Conservation (phyloP, 2,329 filamentous ascomycete genomes). For the Penicillium freii region DNA sequence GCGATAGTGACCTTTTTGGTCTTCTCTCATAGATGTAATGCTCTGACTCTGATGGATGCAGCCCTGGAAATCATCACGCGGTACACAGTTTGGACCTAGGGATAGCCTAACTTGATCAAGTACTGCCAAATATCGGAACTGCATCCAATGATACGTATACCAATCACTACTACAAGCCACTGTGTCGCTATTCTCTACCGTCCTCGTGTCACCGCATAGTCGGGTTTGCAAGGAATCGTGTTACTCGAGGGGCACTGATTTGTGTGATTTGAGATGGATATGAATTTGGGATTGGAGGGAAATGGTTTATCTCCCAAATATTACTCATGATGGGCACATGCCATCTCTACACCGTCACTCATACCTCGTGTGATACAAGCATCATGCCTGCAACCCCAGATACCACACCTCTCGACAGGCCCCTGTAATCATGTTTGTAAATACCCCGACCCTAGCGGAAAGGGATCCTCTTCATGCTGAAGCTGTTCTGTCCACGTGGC, state of each 20-base stretch:
- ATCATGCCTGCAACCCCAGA: conserved; percentile 16
- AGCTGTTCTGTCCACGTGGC: neutral
- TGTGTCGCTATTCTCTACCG: conserved; percentile 1
- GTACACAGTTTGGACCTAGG: neutral
- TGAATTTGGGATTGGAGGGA: conserved; percentile 5
- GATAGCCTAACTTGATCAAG: neutral
- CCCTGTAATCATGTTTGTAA: neutral
- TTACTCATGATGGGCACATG: conserved; percentile 1
- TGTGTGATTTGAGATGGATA: neutral
- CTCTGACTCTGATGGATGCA: too few relatives aligned
- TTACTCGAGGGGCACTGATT: conserved; percentile 1
- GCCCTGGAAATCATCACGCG: neutral
- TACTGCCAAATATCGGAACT: neutral
- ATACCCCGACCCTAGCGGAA: neutral
- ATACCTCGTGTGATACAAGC: conserved; percentile 12
- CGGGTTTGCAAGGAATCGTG: conserved; percentile 9
- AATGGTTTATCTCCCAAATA: neutral
- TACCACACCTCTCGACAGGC: neutral
- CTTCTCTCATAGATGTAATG: neutral
- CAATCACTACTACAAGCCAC: neutral
- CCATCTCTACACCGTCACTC: conserved; percentile 7
- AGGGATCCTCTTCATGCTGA: neutral
- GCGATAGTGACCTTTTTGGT: conserved; percentile 5
- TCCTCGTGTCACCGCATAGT: conserved; percentile 8
- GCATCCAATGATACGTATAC: neutral